Base-by-base conservation (phyloP, 257 asterid genomes). In the Linderniella brevidens region DNA sequence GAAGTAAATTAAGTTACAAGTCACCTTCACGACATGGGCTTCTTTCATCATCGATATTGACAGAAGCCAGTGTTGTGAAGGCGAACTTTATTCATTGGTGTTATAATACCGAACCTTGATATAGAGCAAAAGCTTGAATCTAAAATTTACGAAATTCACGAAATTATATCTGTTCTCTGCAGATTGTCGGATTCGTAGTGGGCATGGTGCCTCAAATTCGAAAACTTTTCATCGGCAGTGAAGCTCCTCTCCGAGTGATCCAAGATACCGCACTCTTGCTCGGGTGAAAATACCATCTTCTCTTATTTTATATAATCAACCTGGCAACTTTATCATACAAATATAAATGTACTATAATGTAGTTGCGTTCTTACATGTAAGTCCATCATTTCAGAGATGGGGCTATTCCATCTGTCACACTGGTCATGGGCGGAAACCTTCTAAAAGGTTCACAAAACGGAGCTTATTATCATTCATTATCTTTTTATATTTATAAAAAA, bases 381-480 rank as follows among this genome's bases (percentile, higher is more conserved):
- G 17, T 46, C n/a, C 10, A 17, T 45, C 19, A 48, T 44, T 58
- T 69, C 79, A 86, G 97, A 73, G 93, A 79, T 48, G 97, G 93
- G 53, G 80, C 97, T 51, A 82, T 86, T 60, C 94, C 97, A 35
- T 61, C 86, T 42, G 50, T 86, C 48, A 82, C 95, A 17, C 63
- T 86, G 64, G 61, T 86, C 62, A 58, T 82, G 82, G 97, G 97
- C 16, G 96, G 80, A 48, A 86, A 82, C 68, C 95, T 82, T 51
- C 63, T 86, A 49, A 76, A 57, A 60, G 92, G 86, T 77, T 35
- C 49, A 58, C 32, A 25, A 2, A 25, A 25, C 6, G 32, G 32
- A 18, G 40, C 39, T 46, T n/a, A n/a, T 18, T 46, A 46, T 39
- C 13, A 3, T 48, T 5, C 54, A 41, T 52, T 25, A 46, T 58